phyloP scores from a whole-genome alignment of 345 rosid species.

The Eucalyptus marginata region DNA sequence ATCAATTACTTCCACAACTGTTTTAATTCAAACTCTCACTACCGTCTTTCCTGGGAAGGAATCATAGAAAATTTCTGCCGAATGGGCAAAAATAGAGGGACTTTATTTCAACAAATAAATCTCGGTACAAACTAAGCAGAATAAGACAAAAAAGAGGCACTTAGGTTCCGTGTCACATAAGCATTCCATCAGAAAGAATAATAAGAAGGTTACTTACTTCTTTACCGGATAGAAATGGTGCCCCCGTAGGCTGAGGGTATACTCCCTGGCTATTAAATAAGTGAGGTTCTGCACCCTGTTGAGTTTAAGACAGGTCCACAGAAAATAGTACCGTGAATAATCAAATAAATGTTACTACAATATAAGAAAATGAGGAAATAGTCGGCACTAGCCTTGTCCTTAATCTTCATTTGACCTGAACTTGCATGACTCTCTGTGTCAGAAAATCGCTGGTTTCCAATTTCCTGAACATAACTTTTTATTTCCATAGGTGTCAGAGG shows the following conservation, averaged over 20 bases:
- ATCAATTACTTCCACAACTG: background rate
- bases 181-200: background rate
- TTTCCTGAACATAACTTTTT: constrained; percentile 49
- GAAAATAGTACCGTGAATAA: background rate
- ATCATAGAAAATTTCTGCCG: background rate
- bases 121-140: background rate
- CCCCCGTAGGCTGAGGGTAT: constrained; percentile 62
- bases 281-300: constrained; percentile 50
- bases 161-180: background rate
- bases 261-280: constrained; percentile 65
- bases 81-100: background rate
- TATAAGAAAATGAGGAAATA: background rate
- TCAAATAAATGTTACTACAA: background rate
- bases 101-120: background rate
- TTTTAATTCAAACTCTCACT: background rate
- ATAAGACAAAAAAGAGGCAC: background rate
- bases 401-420: constrained; percentile 41
- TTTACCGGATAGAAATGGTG: constrained; percentile 44
- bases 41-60: background rate
- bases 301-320: background rate
- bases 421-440: constrained; percentile 16
- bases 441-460: constrained; percentile 63
- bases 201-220: constrained; percentile 25
- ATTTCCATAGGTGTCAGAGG: constrained; percentile 46
- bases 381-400: constrained; percentile 56